Percentiles rank a stretch among this genome's conserved stretches.
Evolutionary conservation across 2,329 filamentous ascomycete species (phyloP).

Genomic region (Alternaria arborescens): DNA sequence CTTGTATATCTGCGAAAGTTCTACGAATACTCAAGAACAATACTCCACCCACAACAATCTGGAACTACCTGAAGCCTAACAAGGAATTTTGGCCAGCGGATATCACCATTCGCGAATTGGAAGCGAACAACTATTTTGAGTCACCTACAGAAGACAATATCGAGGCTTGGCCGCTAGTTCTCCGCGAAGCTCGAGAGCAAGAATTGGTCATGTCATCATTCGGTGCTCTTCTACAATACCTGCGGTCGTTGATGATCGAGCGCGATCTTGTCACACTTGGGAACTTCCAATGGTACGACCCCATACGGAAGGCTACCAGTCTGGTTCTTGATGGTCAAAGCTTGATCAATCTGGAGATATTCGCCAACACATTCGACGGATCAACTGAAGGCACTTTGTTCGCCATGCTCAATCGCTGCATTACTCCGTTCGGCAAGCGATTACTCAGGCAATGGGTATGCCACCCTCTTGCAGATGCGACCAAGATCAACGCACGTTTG

Average conservation of each 20-base stretch:
- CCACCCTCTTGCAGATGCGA: slow-evolving; percentile 86
- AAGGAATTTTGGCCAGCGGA: slow-evolving; percentile 94
- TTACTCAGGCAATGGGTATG: slow-evolving; percentile 97
- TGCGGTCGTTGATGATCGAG: slow-evolving; percentile 85
- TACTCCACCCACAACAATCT: slow-evolving; percentile 88
- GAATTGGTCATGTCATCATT: slow-evolving; percentile 89
- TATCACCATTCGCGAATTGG: slow-evolving; percentile 80
- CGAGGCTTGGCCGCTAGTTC: slow-evolving; percentile 78
- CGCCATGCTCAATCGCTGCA: slow-evolving; percentile 87
- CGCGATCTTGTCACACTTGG: slow-evolving; percentile 84
- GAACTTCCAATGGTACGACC: slow-evolving; percentile 91
- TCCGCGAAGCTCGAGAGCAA: slow-evolving; percentile 77
- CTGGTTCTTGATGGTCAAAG: slow-evolving; percentile 95
- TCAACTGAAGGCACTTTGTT: slow-evolving; percentile 87
- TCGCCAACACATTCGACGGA: slow-evolving; percentile 90
- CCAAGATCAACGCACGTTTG: slow-evolving; percentile 89
- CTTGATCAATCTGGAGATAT: slow-evolving; percentile 96
- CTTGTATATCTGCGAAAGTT: slow-evolving; percentile 83
- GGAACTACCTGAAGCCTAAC: slow-evolving; percentile 88
- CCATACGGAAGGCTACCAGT: slow-evolving; percentile 88
- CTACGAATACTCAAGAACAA: slow-evolving; percentile 96
- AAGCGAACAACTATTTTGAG: slow-evolving; percentile 80
- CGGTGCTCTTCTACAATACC: slow-evolving; percentile 86
- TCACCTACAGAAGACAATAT: slow-evolving; percentile 64
- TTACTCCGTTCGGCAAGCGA: slow-evolving; percentile 96